Base-by-base conservation (phyloP, 495 filamentous ascomycete genomes). In the Talaromyces nanjingensis region DNA sequence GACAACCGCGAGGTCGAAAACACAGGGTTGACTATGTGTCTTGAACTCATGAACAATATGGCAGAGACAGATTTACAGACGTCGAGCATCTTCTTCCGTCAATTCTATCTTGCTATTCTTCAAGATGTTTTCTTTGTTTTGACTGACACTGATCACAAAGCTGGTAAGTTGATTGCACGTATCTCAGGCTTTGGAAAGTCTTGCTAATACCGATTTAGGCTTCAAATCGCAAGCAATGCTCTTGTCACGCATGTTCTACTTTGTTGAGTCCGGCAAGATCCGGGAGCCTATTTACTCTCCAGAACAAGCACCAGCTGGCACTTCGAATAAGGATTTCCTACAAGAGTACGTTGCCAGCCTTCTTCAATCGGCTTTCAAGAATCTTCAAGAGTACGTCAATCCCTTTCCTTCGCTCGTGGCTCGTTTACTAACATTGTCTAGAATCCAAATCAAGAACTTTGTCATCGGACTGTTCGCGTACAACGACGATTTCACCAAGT, bases 81-180 rank as follows among this genome's bases (percentile, higher is more conserved):
- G 6, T 90, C 92, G 65, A 92, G 89, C 68, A 87, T 89, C 62
- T 99, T 99, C 81, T 99, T 99, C 86, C 91, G 92, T 69, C 91
- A 92, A 70, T 99, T 98, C 77, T 98, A 91, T 72, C 85, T 97
- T 45, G 83, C 89, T 2, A 99, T 99, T 67, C 81, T 99, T 22
- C 94, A 98, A 76, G 94, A 99, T 72, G 91, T 97, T 18, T 97
- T 99, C 83, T 99, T 98, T 72, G 94, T 99, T 20, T 82, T 99
- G 60, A 97, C 93, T 3, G 94, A 99, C 73, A 90, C 89, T 65
- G 96, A 99, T 69, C 94, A 99, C 79, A 99, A 98, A 81, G 93
- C 94, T 65, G 94, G 84, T 85, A 71, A 64, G 80, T 74, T 34
- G 16, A 39, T 9, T 20, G n/a, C 11, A 11, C 6, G 37, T 9